Percentiles rank a stretch among this genome's conserved stretches.
Evolutionary conservation across 1,139 yeast genomes (phyloP).

Genomic region (Waltiozyma sp.): DNA sequence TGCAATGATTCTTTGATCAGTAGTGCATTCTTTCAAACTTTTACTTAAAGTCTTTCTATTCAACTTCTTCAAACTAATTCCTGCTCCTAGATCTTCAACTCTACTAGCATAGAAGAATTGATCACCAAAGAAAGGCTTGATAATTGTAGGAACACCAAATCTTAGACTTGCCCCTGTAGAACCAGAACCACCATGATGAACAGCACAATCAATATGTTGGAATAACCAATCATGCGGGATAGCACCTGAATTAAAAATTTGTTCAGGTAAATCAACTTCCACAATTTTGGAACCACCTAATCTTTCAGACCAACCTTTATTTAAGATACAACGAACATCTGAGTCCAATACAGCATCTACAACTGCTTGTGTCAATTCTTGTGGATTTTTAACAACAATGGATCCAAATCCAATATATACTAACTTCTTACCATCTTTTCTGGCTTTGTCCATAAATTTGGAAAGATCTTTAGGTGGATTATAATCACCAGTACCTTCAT

Average conservation of each 20-base stretch:
- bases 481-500: constrained; percentile 47
- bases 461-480: constrained; percentile 52
- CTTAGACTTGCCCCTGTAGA: constrained; percentile 88
- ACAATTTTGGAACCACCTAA: constrained; percentile 30
- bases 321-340: constrained; percentile 75
- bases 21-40: constrained; percentile 60
- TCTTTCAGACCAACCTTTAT: constrained; percentile 93
- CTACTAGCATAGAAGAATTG: constrained; percentile 85
- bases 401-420: constrained; percentile 96
- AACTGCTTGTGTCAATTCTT: constrained; percentile 64
- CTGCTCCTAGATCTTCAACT: constrained; percentile 87
- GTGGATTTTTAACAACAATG: constrained; percentile 79
- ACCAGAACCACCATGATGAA: constrained; percentile 97
- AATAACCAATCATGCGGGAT: constrained; percentile 94
- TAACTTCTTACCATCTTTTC: constrained; percentile 47
- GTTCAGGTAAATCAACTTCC: constrained; percentile 55
- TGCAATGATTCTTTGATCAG: constrained; percentile 52
- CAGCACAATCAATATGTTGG: constrained; percentile 82
- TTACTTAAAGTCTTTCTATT: constrained; percentile 51
- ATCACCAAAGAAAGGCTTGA: constrained; percentile 94
- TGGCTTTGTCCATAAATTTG: constrained; percentile 56
- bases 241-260: constrained; percentile 57
- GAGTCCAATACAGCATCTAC: constrained; percentile 68
- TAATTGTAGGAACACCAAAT: constrained; percentile 80
- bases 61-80: constrained; percentile 57